Percentiles rank a stretch among this genome's conserved stretches.
These are phyloP conservation scores for Leucogyrophana mollusca DNA, from an alignment of 768 basidiomycete genomes.

Conservation along the genomic window DNA sequence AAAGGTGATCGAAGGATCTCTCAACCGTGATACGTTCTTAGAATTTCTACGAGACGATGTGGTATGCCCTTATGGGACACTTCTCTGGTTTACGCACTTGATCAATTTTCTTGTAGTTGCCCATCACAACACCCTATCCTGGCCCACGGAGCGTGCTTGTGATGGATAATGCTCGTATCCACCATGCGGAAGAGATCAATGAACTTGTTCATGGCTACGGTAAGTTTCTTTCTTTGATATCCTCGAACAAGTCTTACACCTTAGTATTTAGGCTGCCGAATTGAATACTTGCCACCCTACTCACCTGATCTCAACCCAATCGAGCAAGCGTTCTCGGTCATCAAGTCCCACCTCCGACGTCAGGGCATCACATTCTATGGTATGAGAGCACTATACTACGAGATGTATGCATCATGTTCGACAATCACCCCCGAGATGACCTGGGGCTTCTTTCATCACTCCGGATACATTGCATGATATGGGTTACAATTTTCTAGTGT, in stretches of 20 bases:
- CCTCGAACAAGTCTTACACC: too few species aligned
- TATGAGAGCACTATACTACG: too few species aligned
- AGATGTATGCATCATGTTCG: constrained; percentile 5
- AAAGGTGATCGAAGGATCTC: constrained; percentile 19
- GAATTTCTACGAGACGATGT: constrained; percentile 16
- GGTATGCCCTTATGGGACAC: constrained; percentile 5
- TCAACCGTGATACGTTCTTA: constrained; percentile 13
- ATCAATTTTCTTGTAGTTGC: constrained; percentile 13
- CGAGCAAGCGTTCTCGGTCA: constrained; percentile 25
- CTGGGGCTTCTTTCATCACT: constrained; percentile 12
- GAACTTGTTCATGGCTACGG: constrained; percentile 12
- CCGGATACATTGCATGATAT: constrained; percentile 10
- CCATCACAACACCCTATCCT: constrained; percentile 18
- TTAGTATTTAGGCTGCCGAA: constrained; percentile 16
- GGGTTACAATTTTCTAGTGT: neutral
- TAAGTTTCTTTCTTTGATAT: too few species aligned
- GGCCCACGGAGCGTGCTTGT: constrained; percentile 15
- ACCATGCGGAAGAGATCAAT: constrained; percentile 16
- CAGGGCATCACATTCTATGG: too few species aligned
- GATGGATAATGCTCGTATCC: constrained; percentile 17
- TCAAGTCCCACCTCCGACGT: constrained; percentile 17
- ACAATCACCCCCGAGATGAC: constrained; percentile 8
- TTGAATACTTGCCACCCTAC: constrained; percentile 28
- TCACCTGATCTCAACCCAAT: constrained; percentile 32
- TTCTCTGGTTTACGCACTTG: too few species aligned